These are phyloP conservation scores for Daldinia eschscholtzii DNA, from an alignment of 2,329 filamentous ascomycete species.

Conservation along the genomic window DNA sequence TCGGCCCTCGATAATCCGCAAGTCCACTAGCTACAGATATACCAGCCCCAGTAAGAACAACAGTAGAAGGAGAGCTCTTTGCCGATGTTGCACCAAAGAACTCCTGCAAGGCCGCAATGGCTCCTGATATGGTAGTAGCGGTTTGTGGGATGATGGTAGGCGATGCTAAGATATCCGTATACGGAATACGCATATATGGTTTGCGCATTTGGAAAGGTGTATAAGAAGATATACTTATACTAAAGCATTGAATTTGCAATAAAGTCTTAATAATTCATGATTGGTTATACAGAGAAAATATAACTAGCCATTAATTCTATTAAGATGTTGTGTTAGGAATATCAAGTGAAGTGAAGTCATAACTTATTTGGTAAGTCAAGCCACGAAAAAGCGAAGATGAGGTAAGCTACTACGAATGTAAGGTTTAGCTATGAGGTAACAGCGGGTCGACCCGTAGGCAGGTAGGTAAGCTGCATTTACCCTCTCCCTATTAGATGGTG, in stretches of 20 bases:
- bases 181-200: constrained; percentile 88
- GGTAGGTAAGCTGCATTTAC: constrained; percentile 3
- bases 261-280: background rate
- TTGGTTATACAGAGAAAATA: background rate
- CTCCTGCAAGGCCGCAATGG: constrained; percentile 78
- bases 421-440: constrained; percentile 5
- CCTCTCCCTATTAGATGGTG: background rate
- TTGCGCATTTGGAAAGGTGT: constrained; percentile 67
- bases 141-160: constrained; percentile 80
- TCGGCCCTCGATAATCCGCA: constrained; percentile 89
- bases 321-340: constrained; percentile 10
- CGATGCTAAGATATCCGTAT: constrained; percentile 83
- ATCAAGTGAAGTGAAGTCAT: constrained; percentile 35
- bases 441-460: constrained; percentile 11
- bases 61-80: constrained; percentile 61
- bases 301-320: constrained; percentile 15
- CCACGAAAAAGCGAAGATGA: constrained; percentile 3
- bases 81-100: constrained; percentile 78
- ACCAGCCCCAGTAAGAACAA: constrained; percentile 81
- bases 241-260: constrained; percentile 19
- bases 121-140: constrained; percentile 77
- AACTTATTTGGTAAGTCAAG: constrained; percentile 11
- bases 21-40: constrained; percentile 94
- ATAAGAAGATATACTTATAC: constrained; percentile 25
- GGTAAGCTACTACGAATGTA: constrained; percentile 10